Conservation (phyloP, 768 basidiomycete species). For the Boletus barrowsii region DNA sequence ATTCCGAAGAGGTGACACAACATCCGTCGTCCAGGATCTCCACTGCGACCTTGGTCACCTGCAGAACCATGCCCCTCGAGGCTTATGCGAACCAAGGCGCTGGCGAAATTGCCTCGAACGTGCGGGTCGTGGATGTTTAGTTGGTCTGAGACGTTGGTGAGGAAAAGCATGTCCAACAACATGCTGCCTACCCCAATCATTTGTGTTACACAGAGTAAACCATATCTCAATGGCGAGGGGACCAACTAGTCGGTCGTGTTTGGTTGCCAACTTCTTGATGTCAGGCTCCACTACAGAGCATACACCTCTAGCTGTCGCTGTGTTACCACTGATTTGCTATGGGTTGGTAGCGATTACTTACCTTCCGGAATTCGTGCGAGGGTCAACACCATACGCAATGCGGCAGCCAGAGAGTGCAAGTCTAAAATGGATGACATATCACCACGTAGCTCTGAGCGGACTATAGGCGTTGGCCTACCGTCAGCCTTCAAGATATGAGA, state of each 20-base stretch:
- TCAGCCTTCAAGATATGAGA: conserved; percentile 12
- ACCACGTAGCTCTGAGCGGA: neutral
- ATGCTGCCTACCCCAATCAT: conserved; percentile 1
- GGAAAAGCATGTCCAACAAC: neutral
- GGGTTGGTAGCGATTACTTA: neutral
- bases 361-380: conserved; percentile 19
- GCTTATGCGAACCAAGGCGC: conserved; percentile 10
- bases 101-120: conserved; percentile 18
- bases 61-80: neutral
- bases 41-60: neutral
- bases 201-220: conserved; percentile 9
- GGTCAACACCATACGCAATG: conserved; percentile 18
- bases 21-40: neutral
- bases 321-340: neutral
- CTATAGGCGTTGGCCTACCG: conserved; percentile 2
- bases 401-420: conserved; percentile 6
- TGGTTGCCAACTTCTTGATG: conserved; percentile 13
- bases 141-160: neutral
- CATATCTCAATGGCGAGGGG: conserved; percentile 22
- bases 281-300: conserved; percentile 10
- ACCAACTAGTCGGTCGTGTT: conserved; percentile 8
- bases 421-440: conserved; percentile 4
- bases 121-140: conserved; percentile 4
- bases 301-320: neutral
- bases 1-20: conserved; percentile 17